A percentile compares a stretch with the other conserved stretches of the same genome.
Conservation (phyloP, 2,329 filamentous ascomycete species). For the Thelonectria blattea region DNA sequence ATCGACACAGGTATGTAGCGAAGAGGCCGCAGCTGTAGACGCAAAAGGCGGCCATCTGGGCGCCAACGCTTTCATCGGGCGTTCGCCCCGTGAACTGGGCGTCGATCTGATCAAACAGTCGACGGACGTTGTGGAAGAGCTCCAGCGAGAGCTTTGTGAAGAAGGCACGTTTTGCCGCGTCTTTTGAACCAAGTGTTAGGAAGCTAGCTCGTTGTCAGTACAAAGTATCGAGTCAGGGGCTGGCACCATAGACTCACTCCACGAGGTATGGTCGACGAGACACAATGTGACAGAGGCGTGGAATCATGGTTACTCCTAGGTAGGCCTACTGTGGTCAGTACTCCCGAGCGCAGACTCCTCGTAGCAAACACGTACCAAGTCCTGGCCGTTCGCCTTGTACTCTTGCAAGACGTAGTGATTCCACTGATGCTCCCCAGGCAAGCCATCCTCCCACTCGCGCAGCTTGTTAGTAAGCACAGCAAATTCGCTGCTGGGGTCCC, state of each 20-base stretch:
- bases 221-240: background rate
- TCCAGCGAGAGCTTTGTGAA: slow-evolving; percentile 53
- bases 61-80: slow-evolving; percentile 56
- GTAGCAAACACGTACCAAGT: slow-evolving; percentile 49
- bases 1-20: slow-evolving; percentile 58
- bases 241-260: slow-evolving; percentile 47
- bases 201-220: slow-evolving; percentile 44
- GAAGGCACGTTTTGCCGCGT: slow-evolving; percentile 46
- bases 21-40: slow-evolving; percentile 62
- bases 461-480: slow-evolving; percentile 51
- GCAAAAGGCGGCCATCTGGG: slow-evolving; percentile 61
- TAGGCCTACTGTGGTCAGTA: slow-evolving; percentile 51
- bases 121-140: slow-evolving; percentile 56
- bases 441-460: slow-evolving; percentile 53
- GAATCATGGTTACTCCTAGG: slow-evolving; percentile 60
- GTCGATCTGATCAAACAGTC: slow-evolving; percentile 57
- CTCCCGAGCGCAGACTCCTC: background rate
- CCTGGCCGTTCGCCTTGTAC: slow-evolving; percentile 55
- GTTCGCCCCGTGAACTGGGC: slow-evolving; percentile 55
- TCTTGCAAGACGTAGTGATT: slow-evolving; percentile 49
- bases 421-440: slow-evolving; percentile 57
- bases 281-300: slow-evolving; percentile 63
- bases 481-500: slow-evolving; percentile 57
- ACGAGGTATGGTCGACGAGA: slow-evolving; percentile 59
- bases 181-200: slow-evolving; percentile 48